phyloP scores from a whole-genome alignment of 345 rosid genomes.

The Alliaria petiolata region DNA sequence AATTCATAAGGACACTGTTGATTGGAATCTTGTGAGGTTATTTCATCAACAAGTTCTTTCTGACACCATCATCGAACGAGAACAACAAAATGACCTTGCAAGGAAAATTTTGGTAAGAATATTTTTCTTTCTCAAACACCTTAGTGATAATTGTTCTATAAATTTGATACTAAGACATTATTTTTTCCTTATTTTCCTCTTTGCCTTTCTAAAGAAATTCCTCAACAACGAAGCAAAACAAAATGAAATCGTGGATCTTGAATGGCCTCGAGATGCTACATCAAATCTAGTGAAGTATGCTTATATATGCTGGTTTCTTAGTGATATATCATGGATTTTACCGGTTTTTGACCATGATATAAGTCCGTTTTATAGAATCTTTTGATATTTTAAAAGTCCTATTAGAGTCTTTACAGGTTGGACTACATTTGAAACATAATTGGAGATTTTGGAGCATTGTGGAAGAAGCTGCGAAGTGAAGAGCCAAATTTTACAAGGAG shows the following conservation, averaged over 20 bases:
- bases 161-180: background rate
- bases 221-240: constrained; percentile 32
- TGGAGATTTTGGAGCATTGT: too few relatives aligned
- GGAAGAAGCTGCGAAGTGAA: too few relatives aligned
- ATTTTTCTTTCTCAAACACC: background rate
- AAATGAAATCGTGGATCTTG: constrained; percentile 59
- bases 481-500: too few relatives aligned
- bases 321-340: too few relatives aligned
- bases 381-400: too few relatives aligned
- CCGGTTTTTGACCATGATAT: too few relatives aligned
- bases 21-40: constrained; percentile 56
- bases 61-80: constrained; percentile 40
- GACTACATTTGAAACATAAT: too few relatives aligned
- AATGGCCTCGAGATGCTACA: constrained; percentile 65
- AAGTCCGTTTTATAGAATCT: too few relatives aligned
- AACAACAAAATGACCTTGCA: constrained; percentile 43
- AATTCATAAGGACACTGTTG: constrained; percentile 48
- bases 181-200: too few relatives aligned
- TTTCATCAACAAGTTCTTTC: constrained; percentile 32
- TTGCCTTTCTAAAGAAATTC: constrained; percentile 47
- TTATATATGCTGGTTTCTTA: background rate
- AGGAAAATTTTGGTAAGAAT: constrained; percentile 42
- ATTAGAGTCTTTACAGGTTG: too few relatives aligned
- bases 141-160: background rate
- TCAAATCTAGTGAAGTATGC: constrained; percentile 56